A percentile compares a stretch with the other conserved stretches of the same genome.
These are phyloP conservation scores for Staphylotrichum longicolle DNA, from an alignment of 495 filamentous ascomycete species.

Conservation along the genomic window DNA sequence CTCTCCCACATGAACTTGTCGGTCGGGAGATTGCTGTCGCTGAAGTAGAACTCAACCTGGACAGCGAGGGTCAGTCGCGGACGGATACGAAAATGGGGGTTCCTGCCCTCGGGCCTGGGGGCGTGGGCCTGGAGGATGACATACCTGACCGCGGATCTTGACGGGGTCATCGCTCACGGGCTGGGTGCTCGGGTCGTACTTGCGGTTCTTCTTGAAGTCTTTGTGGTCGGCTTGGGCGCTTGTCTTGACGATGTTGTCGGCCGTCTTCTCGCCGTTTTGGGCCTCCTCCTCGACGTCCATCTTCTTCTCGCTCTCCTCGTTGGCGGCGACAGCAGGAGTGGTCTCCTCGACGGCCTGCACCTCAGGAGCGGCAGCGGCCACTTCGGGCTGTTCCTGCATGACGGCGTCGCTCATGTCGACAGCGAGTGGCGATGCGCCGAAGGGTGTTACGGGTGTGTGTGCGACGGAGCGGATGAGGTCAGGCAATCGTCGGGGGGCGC, in stretches of 20 bases:
- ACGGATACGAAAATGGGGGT: no score
- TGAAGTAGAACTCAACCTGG: conserved; percentile 97
- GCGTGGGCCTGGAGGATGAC: not conserved
- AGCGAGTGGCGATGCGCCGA: conserved; percentile 14
- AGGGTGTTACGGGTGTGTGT: not conserved
- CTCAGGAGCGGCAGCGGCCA: conserved; percentile 22
- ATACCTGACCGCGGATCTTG: conserved; percentile 52
- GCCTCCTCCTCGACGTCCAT: conserved; percentile 19
- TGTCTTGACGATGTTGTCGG: conserved; percentile 24
- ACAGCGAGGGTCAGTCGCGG: conserved; percentile 20
- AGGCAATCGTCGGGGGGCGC: not conserved
- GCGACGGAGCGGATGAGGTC: not conserved
- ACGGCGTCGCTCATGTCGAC: conserved; percentile 34
- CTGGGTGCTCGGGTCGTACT: conserved; percentile 63
- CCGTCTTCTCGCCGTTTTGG: conserved; percentile 24
- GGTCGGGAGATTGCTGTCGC: conserved; percentile 81
- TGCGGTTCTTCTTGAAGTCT: conserved; percentile 47
- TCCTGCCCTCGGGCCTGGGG: no score
- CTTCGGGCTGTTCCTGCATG: conserved; percentile 28
- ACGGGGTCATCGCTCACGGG: conserved; percentile 68
- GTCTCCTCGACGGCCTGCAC: conserved; percentile 23
- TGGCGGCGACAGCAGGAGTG: conserved; percentile 20
- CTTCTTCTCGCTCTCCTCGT: conserved; percentile 21
- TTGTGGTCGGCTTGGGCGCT: conserved; percentile 23
- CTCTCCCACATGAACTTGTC: conserved; percentile 82